Evolutionary conservation across 345 rosid genomes (phyloP), one percentile per base, ranked within the genome.

Genomic region (Citrus medica): DNA sequence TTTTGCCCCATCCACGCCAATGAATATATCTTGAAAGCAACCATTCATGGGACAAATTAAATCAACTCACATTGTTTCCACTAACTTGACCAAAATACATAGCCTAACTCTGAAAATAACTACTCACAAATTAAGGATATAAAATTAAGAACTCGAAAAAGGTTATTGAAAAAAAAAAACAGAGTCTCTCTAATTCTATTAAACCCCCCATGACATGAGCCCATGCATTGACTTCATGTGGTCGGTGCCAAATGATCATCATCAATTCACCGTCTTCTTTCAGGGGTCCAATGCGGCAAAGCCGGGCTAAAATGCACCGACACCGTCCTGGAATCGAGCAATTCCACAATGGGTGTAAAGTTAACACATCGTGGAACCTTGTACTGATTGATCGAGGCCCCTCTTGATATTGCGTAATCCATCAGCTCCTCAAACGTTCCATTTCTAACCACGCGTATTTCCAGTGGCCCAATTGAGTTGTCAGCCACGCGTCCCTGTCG

Each of bases 351-450:
- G 6, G 99, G 98, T 10, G 91, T 89, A 76, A 87, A 94, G 82
- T 87, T 96, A 3, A 96, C 98, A 80, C 99, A 96, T 82, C 99
- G 85, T 13, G 99, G 98, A 55, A 89, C 99, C 85, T 96, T 96
- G 67, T 96, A 96, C 82, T 96, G 99, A 71, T 96, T 96, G 65
- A 96, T 96, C 5, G 99, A 96, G 0, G 99, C 99, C 0, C 99
- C 98, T 64, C 97, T 87, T 22, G 99, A 92, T 67, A 96, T 92
- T 3, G 98, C 97, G 62, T 94, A 94, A 80, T 96, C 99, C 98
- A 96, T 96, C 33, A 96, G 75, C 82, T 94, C 99, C 80, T 96
- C 99, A 78, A 96, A 96, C 35, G 99, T 96, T 9, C 99, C 99
- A n/a, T 62, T 87, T 71, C 67, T 88, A 4, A 96, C 99, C 63